Base-by-base conservation (phyloP, 768 basidiomycete species). In the Austroboletus eburneus region DNA sequence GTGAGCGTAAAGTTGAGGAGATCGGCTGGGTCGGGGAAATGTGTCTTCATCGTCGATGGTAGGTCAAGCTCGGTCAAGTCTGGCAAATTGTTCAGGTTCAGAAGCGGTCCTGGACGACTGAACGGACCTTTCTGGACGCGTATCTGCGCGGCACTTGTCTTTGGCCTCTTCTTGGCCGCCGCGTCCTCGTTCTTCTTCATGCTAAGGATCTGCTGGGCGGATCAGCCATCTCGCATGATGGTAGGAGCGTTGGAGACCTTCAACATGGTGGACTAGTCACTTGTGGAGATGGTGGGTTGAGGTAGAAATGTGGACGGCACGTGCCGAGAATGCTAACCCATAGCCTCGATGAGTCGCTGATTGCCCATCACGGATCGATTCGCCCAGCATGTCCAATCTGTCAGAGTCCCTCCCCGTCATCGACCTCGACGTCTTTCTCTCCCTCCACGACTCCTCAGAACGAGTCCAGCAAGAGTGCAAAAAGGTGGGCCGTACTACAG, bases 181-280 rank as follows among this genome's bases (percentile, higher is more conserved):
- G 90, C 90, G 62, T 98, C 91, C 75, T 97, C 92, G 61, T 86
- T 90, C 85, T 98, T 98, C 84, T 98, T 98, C 87, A 99, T 92
- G 56, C 85, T 91, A 87, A 96, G 97, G 62, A 99, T 97, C 96
- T 99, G 55, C n/a, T 27, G 25, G 22, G 27, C 37, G 27, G 20
- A 43, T 56, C 29, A 50, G 45, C 20, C 45, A 55, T 52, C 35
- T 18, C 14, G n/a, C 20, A 10, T 5, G 43, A 21, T 29, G 10
- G 17, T 13, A 27, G 45, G 14, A 34, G 39, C 46, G 17, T 8
- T 20, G 42, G 48, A 36, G 46, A 72, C 74, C 71, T 75, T 76
- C 51, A 75, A 72, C 74, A 75, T 75, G 45, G 51, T 59, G 55
- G 32, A 20, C 48, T 27, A 45, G 43, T 33, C 29, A 17, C 47